Evolutionary conservation across 345 rosid species (phyloP).

Genomic region (Streptanthus diversifolius): DNA sequence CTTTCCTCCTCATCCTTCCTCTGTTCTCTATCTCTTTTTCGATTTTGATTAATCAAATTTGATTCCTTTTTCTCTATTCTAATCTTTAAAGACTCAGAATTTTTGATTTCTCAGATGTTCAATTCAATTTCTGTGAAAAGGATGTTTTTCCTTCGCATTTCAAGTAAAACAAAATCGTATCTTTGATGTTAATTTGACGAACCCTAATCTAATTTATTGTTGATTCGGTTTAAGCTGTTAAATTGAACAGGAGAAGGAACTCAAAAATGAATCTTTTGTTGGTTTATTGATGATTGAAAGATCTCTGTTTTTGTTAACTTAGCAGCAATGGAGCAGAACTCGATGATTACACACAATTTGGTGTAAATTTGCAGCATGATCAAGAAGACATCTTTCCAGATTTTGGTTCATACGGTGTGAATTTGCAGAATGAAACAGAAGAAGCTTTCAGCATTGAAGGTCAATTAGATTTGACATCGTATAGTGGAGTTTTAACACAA

Average conservation of each 20-base stretch:
- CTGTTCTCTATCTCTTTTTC: neutral
- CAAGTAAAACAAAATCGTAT: neutral
- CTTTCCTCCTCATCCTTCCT: neutral
- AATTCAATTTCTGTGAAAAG: neutral
- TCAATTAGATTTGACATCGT: constrained; percentile 18
- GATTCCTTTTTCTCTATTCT: neutral
- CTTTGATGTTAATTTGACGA: constrained; percentile 5
- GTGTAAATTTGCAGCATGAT: constrained; percentile 20
- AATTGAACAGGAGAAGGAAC: neutral
- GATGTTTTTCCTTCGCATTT: neutral
- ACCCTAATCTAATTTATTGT: constrained; percentile 6
- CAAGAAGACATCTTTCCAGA: constrained; percentile 23
- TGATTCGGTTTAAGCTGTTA: neutral
- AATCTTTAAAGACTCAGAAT: neutral
- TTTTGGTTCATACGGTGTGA: constrained; percentile 20
- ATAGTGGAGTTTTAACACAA: constrained; percentile 1
- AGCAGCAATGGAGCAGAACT: constrained; percentile 33
- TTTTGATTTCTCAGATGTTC: neutral
- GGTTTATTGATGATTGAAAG: neutral
- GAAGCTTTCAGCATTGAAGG: constrained; percentile 17
- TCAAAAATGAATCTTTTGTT: neutral
- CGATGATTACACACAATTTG: constrained; percentile 29
- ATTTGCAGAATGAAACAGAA: constrained; percentile 6
- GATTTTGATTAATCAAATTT: neutral
- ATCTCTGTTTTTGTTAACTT: neutral